These are phyloP conservation scores for Plectranthus barbatus DNA, from an alignment of 257 asterid species.

Conservation along the genomic window DNA sequence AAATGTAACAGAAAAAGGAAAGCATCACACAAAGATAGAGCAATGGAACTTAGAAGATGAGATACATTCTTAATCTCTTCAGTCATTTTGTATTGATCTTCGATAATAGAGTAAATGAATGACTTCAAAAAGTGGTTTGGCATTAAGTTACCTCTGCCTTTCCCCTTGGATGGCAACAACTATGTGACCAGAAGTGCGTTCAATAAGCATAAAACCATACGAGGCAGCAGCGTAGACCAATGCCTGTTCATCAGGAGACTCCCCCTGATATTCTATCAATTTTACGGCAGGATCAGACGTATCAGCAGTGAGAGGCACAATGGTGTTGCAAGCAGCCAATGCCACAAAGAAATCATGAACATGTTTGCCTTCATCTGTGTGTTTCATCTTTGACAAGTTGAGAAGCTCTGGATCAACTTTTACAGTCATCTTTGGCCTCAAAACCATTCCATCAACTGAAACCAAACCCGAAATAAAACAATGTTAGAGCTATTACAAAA, in stretches of 20 bases:
- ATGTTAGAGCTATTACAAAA: neutral
- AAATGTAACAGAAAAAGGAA: neutral
- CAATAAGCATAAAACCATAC: conserved; percentile 91
- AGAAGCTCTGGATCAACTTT: conserved; percentile 68
- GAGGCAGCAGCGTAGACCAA: conserved; percentile 94
- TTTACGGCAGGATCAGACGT: conserved; percentile 73
- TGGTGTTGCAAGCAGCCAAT: conserved; percentile 96
- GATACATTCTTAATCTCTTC: too few species aligned
- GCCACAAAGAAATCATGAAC: conserved; percentile 72
- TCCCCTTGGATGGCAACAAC: conserved; percentile 80
- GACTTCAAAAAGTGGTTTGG: conserved; percentile 1
- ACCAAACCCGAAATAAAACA: conserved; percentile 16
- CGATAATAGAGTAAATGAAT: neutral
- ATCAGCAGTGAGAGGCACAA: conserved; percentile 71
- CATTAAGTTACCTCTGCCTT: conserved; percentile 55
- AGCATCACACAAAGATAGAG: neutral
- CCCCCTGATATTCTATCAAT: conserved; percentile 90
- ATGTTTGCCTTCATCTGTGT: conserved; percentile 46
- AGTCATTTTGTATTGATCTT: neutral
- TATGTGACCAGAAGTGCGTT: conserved; percentile 91
- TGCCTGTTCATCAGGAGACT: conserved; percentile 99
- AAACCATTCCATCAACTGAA: conserved; percentile 50
- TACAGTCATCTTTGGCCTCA: conserved; percentile 78
- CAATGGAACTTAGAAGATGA: neutral
- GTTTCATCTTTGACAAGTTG: conserved; percentile 35